Evolutionary conservation across 2,329 filamentous ascomycete species (phyloP), one percentile per base, ranked within the genome.

Genomic region (Hypoxylon sp.): DNA sequence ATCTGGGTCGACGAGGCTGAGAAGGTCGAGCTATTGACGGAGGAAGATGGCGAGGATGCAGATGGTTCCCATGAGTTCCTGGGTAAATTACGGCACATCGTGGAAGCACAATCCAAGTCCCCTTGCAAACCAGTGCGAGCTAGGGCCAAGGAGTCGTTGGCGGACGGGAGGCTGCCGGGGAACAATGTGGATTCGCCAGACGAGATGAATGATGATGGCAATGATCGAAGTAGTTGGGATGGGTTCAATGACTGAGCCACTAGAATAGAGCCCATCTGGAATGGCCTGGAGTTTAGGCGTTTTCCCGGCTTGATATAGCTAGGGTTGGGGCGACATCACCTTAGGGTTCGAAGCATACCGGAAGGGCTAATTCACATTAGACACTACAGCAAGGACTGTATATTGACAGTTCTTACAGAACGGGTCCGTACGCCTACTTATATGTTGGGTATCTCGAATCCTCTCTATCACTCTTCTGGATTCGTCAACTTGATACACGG

Each of bases 1-100:
- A 87, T 98, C 59, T 98, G 92, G 89, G 87, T 97, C 8, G 96
- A 98, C 79, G 94, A 98, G 85, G 80, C 94, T 74, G 92, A 94
- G 80, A 91, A 90, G 76, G 87, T 89, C 35, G 87, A 90, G 58
- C 83, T 87, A 37, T 73, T 89, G 22, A 73, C 61, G 11, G 80
- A 81, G 10, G 78, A 77, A 11, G 75, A 76, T 3, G 75, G 76
- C 5, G 76, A 74, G 10, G 76, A 75, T 31, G 78, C 80, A 55
- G 69, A 75, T 3, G 75, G 79, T 13, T 55, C 77, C 61, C 80
- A 82, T 51, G 81, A 81, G 44, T 88, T 91, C 42, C 74, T 91
- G 24, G 81, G 85, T 62, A 78, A 76, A 33, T 69, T 93, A 57
- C 82, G 89, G 26, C 79, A 79, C 67, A 82, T 90, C 35, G 82